phyloP scores from a whole-genome alignment of 176 grass and related monocot species.

The Aegilops sharonensis region DNA sequence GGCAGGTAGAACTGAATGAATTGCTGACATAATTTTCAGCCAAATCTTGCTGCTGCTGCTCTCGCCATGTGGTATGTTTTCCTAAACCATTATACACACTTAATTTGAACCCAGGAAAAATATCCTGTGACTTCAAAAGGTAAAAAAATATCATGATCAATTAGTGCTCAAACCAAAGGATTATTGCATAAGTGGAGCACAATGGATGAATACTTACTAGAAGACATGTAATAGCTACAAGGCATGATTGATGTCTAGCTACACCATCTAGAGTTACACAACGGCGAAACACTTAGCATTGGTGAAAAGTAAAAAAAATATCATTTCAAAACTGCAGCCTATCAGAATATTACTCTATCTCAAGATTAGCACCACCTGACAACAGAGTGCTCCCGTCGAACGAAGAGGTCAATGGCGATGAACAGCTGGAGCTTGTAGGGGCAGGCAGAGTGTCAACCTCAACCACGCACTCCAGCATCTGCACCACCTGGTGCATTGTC shows the following conservation, averaged over 20 bases:
- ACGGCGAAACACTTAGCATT: no score
- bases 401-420: not conserved
- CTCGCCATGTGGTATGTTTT: not conserved
- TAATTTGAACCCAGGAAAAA: not conserved
- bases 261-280: not conserved
- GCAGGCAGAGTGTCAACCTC: not conserved
- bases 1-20: not conserved
- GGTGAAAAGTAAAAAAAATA: no score
- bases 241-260: not conserved
- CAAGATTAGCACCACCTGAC: not conserved
- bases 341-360: not conserved
- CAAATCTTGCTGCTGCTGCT: not conserved
- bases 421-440: not conserved
- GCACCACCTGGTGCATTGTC: slow-evolving; percentile 20
- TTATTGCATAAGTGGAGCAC: not conserved
- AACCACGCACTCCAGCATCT: not conserved
- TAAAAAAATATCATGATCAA: not conserved
- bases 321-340: no score
- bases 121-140: not conserved
- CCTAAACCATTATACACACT: not conserved
- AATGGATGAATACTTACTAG: not conserved
- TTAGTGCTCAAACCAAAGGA: not conserved
- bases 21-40: not conserved
- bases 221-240: not conserved
- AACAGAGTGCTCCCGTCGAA: not conserved